Percentiles rank a stretch among this genome's conserved stretches.
Evolutionary conservation across 768 basidiomycete genomes (phyloP).

Genomic region (Saitozyma podzolica): DNA sequence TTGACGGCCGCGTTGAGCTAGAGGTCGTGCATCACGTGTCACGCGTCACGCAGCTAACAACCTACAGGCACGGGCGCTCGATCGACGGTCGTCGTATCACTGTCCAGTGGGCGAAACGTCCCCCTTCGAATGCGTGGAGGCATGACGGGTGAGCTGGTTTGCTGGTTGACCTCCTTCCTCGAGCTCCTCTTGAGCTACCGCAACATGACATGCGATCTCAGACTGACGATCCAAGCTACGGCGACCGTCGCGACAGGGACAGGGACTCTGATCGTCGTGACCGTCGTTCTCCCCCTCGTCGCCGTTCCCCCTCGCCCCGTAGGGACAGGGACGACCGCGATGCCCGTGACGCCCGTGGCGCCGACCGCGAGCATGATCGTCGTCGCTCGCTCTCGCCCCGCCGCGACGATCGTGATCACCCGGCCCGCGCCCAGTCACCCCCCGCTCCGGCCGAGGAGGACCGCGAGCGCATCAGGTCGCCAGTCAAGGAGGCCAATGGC

Average conservation of each 20-base stretch:
- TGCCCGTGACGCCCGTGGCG: conserved; percentile 5
- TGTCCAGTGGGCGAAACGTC: conserved; percentile 70
- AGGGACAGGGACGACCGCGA: conserved; percentile 12
- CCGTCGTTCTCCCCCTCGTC: conserved; percentile 42
- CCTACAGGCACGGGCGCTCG: conserved; percentile 67
- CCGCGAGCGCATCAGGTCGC: conserved; percentile 9
- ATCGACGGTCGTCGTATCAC: conserved; percentile 74
- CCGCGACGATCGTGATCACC: conserved; percentile 28
- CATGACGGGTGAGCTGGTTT: conserved; percentile 60
- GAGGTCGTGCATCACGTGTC: neutral
- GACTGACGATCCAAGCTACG: conserved; percentile 10
- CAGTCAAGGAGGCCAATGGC: conserved; percentile 15
- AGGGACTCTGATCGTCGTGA: conserved; percentile 59
- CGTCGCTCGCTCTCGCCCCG: conserved; percentile 40
- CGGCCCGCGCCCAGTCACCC: too few relatives aligned
- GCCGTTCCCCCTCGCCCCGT: conserved; percentile 29
- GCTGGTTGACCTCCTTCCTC: conserved; percentile 52
- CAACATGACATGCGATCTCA: neutral
- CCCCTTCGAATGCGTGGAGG: conserved; percentile 80
- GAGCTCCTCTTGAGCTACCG: neutral
- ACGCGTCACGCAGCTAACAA: conserved; percentile 3
- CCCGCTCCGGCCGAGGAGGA: too few relatives aligned
- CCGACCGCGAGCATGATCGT: conserved; percentile 52
- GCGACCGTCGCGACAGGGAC: conserved; percentile 5
- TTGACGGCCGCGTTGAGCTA: neutral